Evolutionary conservation across 2,329 filamentous ascomycete species (phyloP), one percentile per base, ranked within the genome.

Genomic region (Xylaria sp.): DNA sequence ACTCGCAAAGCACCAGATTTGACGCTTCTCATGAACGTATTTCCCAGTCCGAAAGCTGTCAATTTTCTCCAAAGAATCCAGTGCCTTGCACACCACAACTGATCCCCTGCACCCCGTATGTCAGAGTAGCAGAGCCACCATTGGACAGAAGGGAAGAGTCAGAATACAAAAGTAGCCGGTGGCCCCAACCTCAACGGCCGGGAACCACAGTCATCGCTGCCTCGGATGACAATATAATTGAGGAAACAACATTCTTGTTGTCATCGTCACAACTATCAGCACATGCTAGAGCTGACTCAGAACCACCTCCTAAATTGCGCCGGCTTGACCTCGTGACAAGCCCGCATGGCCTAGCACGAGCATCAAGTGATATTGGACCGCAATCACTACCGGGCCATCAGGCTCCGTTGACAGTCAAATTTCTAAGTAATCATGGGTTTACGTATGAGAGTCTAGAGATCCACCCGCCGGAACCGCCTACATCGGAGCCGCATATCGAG

Each of bases 401-500:
- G 49, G 44, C 64, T 9, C 43, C 62, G 10, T 19, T 71, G 19
- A 65, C 65, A 9, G 48, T 71, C 27, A 52, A 63, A 10, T 72
- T 75, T 52, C 54, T 69, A 33, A 67, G 54, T 29, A 64, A 21
- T 48, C 67, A 72, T 33, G 68, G 73, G 5, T 71, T 68, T 49
- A 70, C 62, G 33, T 71, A 72, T 48, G 67, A 72, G 27, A 74
- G 73, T 25, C 73, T 85, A 5, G 80, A 83, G 46, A 85, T 91
- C 48, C 75, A 76, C 2, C 77, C 88, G 0, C 82, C 84, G 0
- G 81, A 79, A 0, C 88, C 89, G 0, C 73, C 79, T 3, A 77
- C 82, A 1, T 82, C 81, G 3, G 74, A 76, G 15, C 65, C 60
- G 2, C 68, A 75, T 2, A 74, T 90, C 49, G 68, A 74, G 3